Evolutionary conservation across 768 basidiomycete genomes (phyloP).

Genomic region (Cubamyces lactineus): DNA sequence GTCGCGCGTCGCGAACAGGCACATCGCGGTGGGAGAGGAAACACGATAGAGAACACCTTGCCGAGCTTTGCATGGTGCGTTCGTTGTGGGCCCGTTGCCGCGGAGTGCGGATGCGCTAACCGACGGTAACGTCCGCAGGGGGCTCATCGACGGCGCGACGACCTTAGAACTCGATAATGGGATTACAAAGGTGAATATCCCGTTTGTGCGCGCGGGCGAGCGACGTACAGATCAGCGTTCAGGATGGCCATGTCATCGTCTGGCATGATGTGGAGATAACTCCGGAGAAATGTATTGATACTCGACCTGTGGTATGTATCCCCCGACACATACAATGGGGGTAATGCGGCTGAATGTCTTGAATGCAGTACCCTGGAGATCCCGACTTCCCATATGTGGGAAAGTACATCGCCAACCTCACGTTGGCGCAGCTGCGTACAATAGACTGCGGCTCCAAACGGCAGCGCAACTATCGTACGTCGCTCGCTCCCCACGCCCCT

Average conservation of each 20-base stretch:
- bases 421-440: slow-evolving; percentile 77
- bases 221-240: not conserved
- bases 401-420: slow-evolving; percentile 75
- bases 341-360: not conserved
- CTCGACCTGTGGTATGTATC: slow-evolving; percentile 56
- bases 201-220: not conserved
- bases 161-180: slow-evolving; percentile 82
- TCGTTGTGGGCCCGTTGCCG: not conserved
- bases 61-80: slow-evolving; percentile 76
- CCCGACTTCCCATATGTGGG: slow-evolving; percentile 76
- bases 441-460: slow-evolving; percentile 79
- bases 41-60: slow-evolving; percentile 71
- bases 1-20: slow-evolving; percentile 46
- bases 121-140: slow-evolving; percentile 46
- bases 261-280: slow-evolving; percentile 79
- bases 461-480: slow-evolving; percentile 59
- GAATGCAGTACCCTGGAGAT: slow-evolving; percentile 53
- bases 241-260: slow-evolving; percentile 79
- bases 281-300: slow-evolving; percentile 70
- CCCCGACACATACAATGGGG: not conserved
- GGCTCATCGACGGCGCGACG: slow-evolving; percentile 72
- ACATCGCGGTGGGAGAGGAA: slow-evolving; percentile 78
- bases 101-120: not conserved
- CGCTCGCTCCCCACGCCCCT: not conserved
- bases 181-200: slow-evolving; percentile 58